These are phyloP conservation scores for Licmophora abbreviata DNA, from an alignment of 108 stramenopile genomes.

Conservation along the genomic window DNA sequence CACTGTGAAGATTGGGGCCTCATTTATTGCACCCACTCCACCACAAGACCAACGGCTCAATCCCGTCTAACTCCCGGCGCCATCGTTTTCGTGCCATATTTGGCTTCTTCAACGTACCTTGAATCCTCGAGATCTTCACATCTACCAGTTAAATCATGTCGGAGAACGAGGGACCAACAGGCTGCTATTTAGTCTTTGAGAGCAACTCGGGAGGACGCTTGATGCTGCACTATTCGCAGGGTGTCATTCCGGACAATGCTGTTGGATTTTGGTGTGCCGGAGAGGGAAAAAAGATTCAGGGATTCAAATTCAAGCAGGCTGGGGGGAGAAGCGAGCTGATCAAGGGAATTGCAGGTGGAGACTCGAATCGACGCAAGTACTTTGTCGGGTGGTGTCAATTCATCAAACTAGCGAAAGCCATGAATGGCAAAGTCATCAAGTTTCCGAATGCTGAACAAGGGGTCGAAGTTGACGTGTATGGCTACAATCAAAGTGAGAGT, in stretches of 20 bases:
- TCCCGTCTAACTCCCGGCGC: too few relatives aligned
- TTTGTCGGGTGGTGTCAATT: slow-evolving; percentile 66
- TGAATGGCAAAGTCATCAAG: slow-evolving; percentile 47
- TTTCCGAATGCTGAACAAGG: slow-evolving; percentile 53
- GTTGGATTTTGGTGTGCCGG: slow-evolving; percentile 59
- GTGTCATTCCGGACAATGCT: slow-evolving; percentile 44
- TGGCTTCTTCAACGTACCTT: too few relatives aligned
- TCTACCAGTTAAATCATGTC: too few relatives aligned
- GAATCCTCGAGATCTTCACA: too few relatives aligned
- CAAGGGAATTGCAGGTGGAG: slow-evolving; percentile 67
- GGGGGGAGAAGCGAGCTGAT: slow-evolving; percentile 52
- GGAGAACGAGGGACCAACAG: slow-evolving; percentile 31
- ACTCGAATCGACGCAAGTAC: slow-evolving; percentile 62
- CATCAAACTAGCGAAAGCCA: slow-evolving; percentile 47
- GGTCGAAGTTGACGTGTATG: slow-evolving; percentile 55
- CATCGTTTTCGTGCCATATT: too few relatives aligned
- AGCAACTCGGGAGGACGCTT: slow-evolving; percentile 50
- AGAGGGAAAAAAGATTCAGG: slow-evolving; percentile 45
- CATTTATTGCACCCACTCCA: too few relatives aligned
- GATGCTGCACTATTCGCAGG: slow-evolving; percentile 39
- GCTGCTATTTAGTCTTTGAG: slow-evolving; percentile 59
- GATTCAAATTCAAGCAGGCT: slow-evolving; percentile 60
- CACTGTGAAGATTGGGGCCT: too few relatives aligned
- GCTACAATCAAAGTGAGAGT: slow-evolving; percentile 23
- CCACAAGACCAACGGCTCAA: too few relatives aligned